Evolutionary conservation across 2,329 filamentous ascomycete genomes (phyloP), one percentile per base, ranked within the genome.

Genomic region (Colletotrichum cereale): DNA sequence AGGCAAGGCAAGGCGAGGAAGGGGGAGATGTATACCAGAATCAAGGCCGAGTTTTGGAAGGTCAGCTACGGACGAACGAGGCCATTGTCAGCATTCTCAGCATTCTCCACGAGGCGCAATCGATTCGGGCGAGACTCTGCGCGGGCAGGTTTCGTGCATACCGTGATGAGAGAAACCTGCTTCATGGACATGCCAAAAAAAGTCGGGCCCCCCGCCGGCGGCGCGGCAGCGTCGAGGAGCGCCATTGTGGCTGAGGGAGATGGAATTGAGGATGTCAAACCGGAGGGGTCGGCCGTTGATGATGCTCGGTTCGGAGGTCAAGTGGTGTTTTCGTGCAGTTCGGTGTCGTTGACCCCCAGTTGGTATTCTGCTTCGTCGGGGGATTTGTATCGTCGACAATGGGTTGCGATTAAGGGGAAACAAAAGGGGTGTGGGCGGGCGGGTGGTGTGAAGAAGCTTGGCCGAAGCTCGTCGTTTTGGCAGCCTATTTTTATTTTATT

Each of bases 21-120:
- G 31, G 42, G n/a, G 60, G 47, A 38, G 34, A 36, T 31, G 71
- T 82, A 75, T 84, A 91, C 89, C 73, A 94, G 84, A 71, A 93
- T 93, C 67, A 94, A 84, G 26, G 90, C 91, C 4, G 92, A 93
- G 79, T 94, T 94, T 84, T 94, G 92, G 74, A 93, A 90, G 36
- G 91, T 94, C 77, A 96, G 87, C 93, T 95, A 77, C 52, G 26
- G 62, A 72, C 14, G 48, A 24, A 40, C 66, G 75, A 64, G 76
- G 38, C 24, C 73, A 66, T 53, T 53, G 66, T 74, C 52, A 53
- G 50, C 40, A 72, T 65, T 77, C 29, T 47, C 61, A 24, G 29
- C 34, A 7, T 29, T 40, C 10, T 29, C 21, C 7, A 29, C 18
- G 26, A 31, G 26, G 36, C 34, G 50, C 62, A 12, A 50, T 56